Conservation (phyloP, 352 stramenopile species). For the Pythium vanterpoolii region DNA sequence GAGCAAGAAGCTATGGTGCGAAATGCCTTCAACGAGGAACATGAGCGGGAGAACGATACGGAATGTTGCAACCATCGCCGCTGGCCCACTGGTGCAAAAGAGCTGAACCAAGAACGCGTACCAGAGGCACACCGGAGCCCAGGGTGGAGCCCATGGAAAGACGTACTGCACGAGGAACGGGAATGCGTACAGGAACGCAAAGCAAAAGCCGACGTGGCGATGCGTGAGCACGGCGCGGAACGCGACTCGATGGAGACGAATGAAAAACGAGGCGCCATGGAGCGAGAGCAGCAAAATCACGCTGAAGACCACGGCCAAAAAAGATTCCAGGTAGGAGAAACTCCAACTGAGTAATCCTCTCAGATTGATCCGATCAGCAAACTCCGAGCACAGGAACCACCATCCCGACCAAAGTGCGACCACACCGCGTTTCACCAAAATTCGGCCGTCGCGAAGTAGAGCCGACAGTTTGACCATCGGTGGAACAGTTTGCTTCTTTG, state of each 20-base stretch:
- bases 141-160: constrained; percentile 85
- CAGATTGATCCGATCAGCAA: constrained; percentile 39
- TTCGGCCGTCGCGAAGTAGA: constrained; percentile 6
- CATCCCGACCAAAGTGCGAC: constrained; percentile 5
- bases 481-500: neutral
- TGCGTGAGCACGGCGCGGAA: constrained; percentile 82
- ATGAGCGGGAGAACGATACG: constrained; percentile 80
- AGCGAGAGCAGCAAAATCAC: constrained; percentile 64
- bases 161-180: constrained; percentile 85
- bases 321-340: constrained; percentile 61
- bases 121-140: constrained; percentile 86
- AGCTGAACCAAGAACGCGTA: constrained; percentile 89
- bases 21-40: constrained; percentile 86
- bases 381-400: constrained; percentile 23
- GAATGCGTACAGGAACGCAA: constrained; percentile 85
- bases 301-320: constrained; percentile 64
- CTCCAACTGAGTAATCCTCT: constrained; percentile 35
- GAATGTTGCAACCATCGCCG: constrained; percentile 85
- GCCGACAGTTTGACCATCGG: constrained; percentile 3
- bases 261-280: constrained; percentile 71
- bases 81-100: constrained; percentile 79
- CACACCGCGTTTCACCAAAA: constrained; percentile 1
- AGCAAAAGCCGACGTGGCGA: constrained; percentile 85
- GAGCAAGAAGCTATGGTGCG: constrained; percentile 87
- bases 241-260: constrained; percentile 76